Conservation (phyloP, 306 rosid species). For the Dryas drummondii region DNA sequence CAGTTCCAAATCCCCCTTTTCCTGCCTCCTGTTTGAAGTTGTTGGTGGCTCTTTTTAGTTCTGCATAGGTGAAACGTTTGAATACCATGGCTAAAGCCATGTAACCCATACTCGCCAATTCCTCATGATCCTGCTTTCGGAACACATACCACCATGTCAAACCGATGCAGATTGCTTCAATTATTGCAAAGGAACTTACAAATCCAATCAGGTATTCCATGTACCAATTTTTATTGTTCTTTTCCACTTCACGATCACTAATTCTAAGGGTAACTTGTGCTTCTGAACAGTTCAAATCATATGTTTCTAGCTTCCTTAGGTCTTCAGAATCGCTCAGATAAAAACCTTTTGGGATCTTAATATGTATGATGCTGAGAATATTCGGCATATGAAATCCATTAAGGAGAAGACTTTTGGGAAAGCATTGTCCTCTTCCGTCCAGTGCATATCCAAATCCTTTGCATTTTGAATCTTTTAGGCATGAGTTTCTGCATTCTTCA, state of each 20-base stretch:
- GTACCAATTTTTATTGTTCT: constrained; percentile 12
- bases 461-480: constrained; percentile 20
- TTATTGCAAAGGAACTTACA: constrained; percentile 23
- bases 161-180: constrained; percentile 26
- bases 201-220: constrained; percentile 28
- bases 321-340: background rate
- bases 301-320: background rate
- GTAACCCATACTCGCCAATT: constrained; percentile 34
- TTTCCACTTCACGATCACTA: background rate
- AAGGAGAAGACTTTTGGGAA: constrained; percentile 25
- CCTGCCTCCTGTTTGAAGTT: constrained; percentile 34
- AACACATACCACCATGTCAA: constrained; percentile 34
- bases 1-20: constrained; percentile 36
- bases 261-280: constrained; percentile 9
- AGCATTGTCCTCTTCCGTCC: constrained; percentile 34
- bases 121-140: constrained; percentile 29
- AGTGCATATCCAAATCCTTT: constrained; percentile 34
- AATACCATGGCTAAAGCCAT: constrained; percentile 31
- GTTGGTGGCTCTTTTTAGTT: constrained; percentile 31
- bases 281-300: constrained; percentile 24
- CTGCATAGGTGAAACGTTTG: constrained; percentile 23
- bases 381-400: constrained; percentile 28
- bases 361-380: constrained; percentile 10
- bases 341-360: constrained; percentile 21
- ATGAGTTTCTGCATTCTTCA: constrained; percentile 25